Evolutionary conservation across 345 rosid genomes (phyloP).

Genomic region (Euphorbia peplus): DNA sequence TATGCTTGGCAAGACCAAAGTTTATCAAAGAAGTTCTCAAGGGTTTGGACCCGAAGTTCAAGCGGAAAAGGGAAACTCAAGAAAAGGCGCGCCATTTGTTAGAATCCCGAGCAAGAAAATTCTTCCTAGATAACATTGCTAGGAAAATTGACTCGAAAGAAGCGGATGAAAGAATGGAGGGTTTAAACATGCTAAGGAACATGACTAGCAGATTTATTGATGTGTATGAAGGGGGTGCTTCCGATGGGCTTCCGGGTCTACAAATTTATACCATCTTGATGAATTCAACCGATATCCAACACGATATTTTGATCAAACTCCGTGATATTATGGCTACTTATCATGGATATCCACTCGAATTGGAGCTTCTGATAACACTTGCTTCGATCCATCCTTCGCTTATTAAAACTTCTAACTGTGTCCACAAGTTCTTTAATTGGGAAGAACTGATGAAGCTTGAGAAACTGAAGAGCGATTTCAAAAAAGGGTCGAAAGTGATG

Average conservation of each 20-base stretch:
- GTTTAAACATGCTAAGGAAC: conserved; percentile 72
- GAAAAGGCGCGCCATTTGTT: conserved; percentile 64
- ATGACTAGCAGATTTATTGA: conserved; percentile 79
- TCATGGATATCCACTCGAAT: conserved; percentile 72
- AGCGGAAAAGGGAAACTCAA: conserved; percentile 32
- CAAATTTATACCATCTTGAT: conserved; percentile 86
- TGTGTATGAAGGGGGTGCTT: conserved; percentile 63
- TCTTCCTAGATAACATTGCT: conserved; percentile 72
- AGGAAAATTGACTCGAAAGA: conserved; percentile 65
- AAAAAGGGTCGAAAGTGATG: conserved; percentile 84
- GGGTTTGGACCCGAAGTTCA: conserved; percentile 61
- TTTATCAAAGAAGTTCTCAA: conserved; percentile 64
- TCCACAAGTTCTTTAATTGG: conserved; percentile 46
- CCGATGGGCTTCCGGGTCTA: conserved; percentile 79
- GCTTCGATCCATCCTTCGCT: conserved; percentile 90
- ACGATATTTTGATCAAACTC: conserved; percentile 55
- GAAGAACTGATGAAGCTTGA: conserved; percentile 54
- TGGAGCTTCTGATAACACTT: conserved; percentile 80
- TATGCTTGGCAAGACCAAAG: conserved; percentile 84
- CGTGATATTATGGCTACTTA: conserved; percentile 54
- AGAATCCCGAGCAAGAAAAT: conserved; percentile 76
- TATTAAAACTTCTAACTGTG: conserved; percentile 66
- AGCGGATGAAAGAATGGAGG: conserved; percentile 72
- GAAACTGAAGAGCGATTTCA: conserved; percentile 48
- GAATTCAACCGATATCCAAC: conserved; percentile 75